Evolutionary conservation across 2,329 filamentous ascomycete species (phyloP).

Genomic region (Blumeriella jaapii): DNA sequence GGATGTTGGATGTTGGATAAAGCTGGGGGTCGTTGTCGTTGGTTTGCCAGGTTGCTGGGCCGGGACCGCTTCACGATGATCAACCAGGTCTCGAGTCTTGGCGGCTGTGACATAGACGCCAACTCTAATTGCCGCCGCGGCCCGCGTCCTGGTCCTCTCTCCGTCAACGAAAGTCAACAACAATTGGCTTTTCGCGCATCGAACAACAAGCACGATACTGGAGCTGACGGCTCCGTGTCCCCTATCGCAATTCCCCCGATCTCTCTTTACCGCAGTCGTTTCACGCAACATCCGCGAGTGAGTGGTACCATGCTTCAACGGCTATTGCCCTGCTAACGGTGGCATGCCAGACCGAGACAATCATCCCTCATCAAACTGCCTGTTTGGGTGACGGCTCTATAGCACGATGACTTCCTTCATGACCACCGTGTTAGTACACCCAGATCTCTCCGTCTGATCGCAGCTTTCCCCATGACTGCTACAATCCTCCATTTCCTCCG

Average conservation of each 20-base stretch:
- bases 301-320: neutral
- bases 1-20: too few species aligned
- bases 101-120: too few species aligned
- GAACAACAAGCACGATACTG: too few species aligned
- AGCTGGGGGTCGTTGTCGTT: too few species aligned
- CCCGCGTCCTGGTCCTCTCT: slow-evolving; percentile 1
- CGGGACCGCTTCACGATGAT: too few species aligned
- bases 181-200: too few species aligned
- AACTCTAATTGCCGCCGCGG: too few species aligned
- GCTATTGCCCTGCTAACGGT: slow-evolving; percentile 22
- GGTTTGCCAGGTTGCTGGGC: too few species aligned
- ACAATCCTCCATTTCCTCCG: slow-evolving; percentile 27
- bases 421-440: slow-evolving; percentile 62
- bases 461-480: slow-evolving; percentile 17
- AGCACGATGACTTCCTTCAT: slow-evolving; percentile 64
- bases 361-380: neutral
- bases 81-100: too few species aligned
- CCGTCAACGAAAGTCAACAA: slow-evolving; percentile 6
- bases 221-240: too few species aligned
- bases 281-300: neutral
- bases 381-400: slow-evolving; percentile 1
- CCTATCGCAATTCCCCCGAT: too few species aligned
- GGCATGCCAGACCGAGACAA: slow-evolving; percentile 17
- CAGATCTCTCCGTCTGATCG: slow-evolving; percentile 25
- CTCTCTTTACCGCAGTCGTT: too few species aligned